A percentile compares a stretch with the other conserved stretches of the same genome.
Conservation (phyloP, 768 basidiomycete species). For the Rhodosporidiobolus sp. region DNA sequence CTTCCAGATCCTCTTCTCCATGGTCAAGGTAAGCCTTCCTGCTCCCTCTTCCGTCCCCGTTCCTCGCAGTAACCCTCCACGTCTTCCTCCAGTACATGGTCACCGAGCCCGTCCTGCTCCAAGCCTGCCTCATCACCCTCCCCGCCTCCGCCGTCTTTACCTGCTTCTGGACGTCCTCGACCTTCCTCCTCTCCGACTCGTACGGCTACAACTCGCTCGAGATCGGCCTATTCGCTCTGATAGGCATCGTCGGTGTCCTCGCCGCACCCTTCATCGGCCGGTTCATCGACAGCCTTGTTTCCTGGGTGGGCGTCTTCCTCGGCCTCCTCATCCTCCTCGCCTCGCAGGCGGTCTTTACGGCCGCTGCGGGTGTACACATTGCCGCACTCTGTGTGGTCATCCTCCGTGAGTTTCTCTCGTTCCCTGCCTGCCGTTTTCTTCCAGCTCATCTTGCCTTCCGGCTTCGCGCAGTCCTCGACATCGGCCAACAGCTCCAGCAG, state of each 20-base stretch:
- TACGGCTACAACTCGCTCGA: constrained; percentile 61
- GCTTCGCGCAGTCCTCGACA: constrained; percentile 53
- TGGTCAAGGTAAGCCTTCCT: constrained; percentile 54
- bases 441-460: not conserved
- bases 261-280: constrained; percentile 68
- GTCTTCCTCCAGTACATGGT: constrained; percentile 50
- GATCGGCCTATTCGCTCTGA: constrained; percentile 71
- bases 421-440: not conserved
- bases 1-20: constrained; percentile 62
- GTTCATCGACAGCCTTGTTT: constrained; percentile 65
- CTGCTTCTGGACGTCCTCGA: constrained; percentile 47
- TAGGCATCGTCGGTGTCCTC: constrained; percentile 65
- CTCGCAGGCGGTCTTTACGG: constrained; percentile 65
- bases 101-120: constrained; percentile 31
- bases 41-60: too few relatives aligned
- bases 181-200: constrained; percentile 72
- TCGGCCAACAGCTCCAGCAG: constrained; percentile 70
- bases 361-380: constrained; percentile 66
- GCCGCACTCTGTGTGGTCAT: constrained; percentile 66
- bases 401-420: constrained; percentile 53
- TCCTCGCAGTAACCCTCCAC: not conserved
- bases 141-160: constrained; percentile 17
- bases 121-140: constrained; percentile 6
- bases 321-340: constrained; percentile 55
- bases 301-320: constrained; percentile 71